These are phyloP conservation scores for Mimosa pudica DNA, from an alignment of 306 rosid genomes.

Conservation along the genomic window DNA sequence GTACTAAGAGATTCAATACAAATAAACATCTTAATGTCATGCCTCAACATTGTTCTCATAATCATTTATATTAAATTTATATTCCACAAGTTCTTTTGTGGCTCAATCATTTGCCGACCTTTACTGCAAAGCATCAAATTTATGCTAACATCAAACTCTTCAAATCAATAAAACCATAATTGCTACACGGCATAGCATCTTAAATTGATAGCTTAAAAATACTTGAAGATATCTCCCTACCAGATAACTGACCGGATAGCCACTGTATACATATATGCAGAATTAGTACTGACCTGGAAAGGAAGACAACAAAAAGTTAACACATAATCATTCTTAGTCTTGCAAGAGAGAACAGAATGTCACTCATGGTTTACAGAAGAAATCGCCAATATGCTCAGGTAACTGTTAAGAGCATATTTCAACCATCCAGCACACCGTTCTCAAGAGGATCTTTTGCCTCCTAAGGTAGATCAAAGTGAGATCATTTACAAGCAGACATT, in stretches of 20 bases:
- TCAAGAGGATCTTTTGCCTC: conserved; percentile 93
- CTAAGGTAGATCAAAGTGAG: conserved; percentile 43
- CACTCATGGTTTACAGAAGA: conserved; percentile 19
- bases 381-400: conserved; percentile 30
- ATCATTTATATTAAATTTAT: conserved; percentile 77
- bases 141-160: conserved; percentile 36
- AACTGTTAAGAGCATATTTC: conserved; percentile 89
- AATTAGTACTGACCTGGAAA: conserved; percentile 48
- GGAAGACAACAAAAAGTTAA: too few relatives aligned
- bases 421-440: conserved; percentile 95
- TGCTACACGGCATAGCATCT: conserved; percentile 2
- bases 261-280: conserved; percentile 96
- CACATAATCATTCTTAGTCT: too few relatives aligned
- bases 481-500: not conserved
- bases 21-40: conserved; percentile 27
- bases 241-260: conserved; percentile 91
- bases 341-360: too few relatives aligned
- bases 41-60: conserved; percentile 91
- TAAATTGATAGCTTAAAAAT: conserved; percentile 37
- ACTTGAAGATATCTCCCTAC: conserved; percentile 96
- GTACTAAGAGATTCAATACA: conserved; percentile 25
- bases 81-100: conserved; percentile 82
- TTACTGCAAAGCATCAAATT: conserved; percentile 38
- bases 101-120: conserved; percentile 99
- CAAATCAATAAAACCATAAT: conserved; percentile 23